Base-by-base conservation (phyloP, 148 eudicot species). In the Spergularia bocconei region DNA sequence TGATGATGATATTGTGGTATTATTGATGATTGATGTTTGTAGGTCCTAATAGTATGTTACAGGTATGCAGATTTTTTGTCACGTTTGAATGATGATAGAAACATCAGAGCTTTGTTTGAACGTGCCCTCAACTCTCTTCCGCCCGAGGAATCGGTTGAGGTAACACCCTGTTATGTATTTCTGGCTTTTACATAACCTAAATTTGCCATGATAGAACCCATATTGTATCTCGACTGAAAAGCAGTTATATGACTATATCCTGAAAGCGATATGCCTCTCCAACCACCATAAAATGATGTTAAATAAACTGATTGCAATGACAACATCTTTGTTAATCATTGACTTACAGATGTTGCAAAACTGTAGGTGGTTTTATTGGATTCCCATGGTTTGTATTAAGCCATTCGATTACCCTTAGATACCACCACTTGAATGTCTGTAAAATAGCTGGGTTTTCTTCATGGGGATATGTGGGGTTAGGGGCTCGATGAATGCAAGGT, bases 21-120 rank as follows among this genome's bases (percentile, higher is more conserved):
- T 59, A 23, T 14, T 63, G 14, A 39, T 38, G 19, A 15, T 16
- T 19, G 67, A 52, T 2, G 52, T 36, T 15, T 63, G 5, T 60
- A 44, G 63, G 53, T 60, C 63, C 82, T 81, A 47, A 76, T 67
- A 17, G 50, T 38, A 56, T 83, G 74, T 74, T 89, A 85, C 91
- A 95, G 99, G 75, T 95, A 95, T 90, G 96, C 90, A 84, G 99
- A 95, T 85, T 92, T 95, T 82, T 82, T 95, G 88, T 86, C 82
- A 63, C 97, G 97, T 36, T 78, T 95, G 82, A 95, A 92, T 87
- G 99, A 95, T 83, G 99, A 95, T 77, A 87, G 96, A 83, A 95
- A 95, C 80, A 89, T 91, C 77, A 86, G 99, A 82, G 99, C 99
- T 63, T 87, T 95, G 75, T 95, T 95, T 85, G 99, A 95, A 79